Conservation (phyloP, 2,329 filamentous ascomycete species). For the Talaromyces sp. region DNA sequence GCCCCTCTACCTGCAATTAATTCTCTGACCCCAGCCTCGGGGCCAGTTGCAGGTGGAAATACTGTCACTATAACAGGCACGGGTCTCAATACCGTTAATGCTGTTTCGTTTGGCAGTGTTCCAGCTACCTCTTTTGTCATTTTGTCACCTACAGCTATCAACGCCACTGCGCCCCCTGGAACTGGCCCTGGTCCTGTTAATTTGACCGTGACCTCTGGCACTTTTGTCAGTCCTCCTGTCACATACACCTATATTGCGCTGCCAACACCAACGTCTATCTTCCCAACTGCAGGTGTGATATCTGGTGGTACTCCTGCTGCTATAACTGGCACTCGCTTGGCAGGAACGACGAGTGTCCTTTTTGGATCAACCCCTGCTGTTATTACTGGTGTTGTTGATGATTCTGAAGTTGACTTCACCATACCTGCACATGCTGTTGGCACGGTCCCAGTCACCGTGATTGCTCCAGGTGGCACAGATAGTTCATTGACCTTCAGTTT, state of each 20-base stretch:
- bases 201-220: neutral
- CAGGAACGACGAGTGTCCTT: neutral
- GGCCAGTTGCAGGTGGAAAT: conserved; percentile 1
- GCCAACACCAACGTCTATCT: neutral
- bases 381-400: neutral
- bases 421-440: conserved; percentile 8
- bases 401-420: neutral
- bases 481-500: neutral
- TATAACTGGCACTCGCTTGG: conserved; percentile 7
- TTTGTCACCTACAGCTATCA: conserved; percentile 3
- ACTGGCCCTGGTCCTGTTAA: neutral
- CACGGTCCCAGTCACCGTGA: neutral
- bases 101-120: neutral
- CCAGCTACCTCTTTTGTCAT: neutral
- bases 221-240: neutral
- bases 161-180: neutral
- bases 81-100: neutral
- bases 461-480: neutral
- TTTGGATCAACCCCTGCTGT: conserved; percentile 1
- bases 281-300: conserved; percentile 3
- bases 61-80: conserved; percentile 8
- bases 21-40: neutral
- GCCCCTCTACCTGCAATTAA: neutral
- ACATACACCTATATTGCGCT: neutral
- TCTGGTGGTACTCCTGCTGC: neutral